phyloP scores from a whole-genome alignment of 2,329 filamentous ascomycete species.

The Camptophora hylomeconis region DNA sequence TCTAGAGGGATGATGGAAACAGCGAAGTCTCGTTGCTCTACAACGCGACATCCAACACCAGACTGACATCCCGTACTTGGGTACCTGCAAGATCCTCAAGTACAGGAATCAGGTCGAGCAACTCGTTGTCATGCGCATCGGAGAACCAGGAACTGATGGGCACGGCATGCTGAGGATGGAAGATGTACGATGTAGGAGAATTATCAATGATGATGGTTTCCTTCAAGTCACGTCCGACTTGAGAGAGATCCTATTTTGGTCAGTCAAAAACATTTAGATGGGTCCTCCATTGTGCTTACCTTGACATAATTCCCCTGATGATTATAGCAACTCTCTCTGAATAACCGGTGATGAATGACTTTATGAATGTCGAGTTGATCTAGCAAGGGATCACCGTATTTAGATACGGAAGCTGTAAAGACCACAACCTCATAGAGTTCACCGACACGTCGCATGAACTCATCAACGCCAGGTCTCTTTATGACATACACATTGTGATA shows the following conservation, averaged over 20 bases:
- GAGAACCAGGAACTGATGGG: conserved; percentile 99
- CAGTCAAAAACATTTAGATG: conserved; percentile 5
- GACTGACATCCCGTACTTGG: conserved; percentile 87
- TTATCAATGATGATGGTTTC: conserved; percentile 99
- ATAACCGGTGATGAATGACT: conserved; percentile 88
- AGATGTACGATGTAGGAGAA: conserved; percentile 97
- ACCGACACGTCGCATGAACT: conserved; percentile 97
- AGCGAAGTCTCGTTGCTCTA: no score
- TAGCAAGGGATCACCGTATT: conserved; percentile 93
- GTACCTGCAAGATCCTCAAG: conserved; percentile 87
- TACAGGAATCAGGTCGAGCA: conserved; percentile 92
- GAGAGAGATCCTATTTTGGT: conserved; percentile 61
- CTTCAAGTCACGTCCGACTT: conserved; percentile 86
- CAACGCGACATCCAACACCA: conserved; percentile 81
- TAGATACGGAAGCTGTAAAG: conserved; percentile 95
- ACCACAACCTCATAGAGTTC: conserved; percentile 98
- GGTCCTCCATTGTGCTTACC: conserved; percentile 23
- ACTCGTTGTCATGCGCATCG: conserved; percentile 96
- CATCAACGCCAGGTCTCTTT: conserved; percentile 94
- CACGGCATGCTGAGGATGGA: conserved; percentile 96
- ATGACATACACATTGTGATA: conserved; percentile 99
- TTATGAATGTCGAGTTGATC: conserved; percentile 96
- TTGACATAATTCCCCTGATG: conserved; percentile 99
- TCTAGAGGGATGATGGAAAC: no score
- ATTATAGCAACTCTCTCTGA: conserved; percentile 98